These are phyloP conservation scores for Claviceps sp. DNA, from an alignment of 2,329 filamentous ascomycete genomes.

Conservation along the genomic window DNA sequence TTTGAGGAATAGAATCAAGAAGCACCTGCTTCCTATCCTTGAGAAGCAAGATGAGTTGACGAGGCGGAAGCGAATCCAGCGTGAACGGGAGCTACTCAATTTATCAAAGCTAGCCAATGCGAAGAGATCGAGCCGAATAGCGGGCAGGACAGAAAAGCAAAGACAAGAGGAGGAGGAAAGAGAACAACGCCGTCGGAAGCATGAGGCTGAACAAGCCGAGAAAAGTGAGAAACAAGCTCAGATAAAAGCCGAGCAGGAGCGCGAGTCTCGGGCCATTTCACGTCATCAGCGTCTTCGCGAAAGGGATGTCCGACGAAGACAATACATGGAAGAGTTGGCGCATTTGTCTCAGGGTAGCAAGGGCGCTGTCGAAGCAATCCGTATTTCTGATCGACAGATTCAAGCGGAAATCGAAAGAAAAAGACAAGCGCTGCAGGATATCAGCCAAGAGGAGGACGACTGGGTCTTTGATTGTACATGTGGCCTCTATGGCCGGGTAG, in stretches of 20 bases:
- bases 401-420: slow-evolving; percentile 71
- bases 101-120: slow-evolving; percentile 83
- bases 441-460: slow-evolving; percentile 62
- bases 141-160: slow-evolving; percentile 66
- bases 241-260: slow-evolving; percentile 51
- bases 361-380: slow-evolving; percentile 40
- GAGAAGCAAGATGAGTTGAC: slow-evolving; percentile 64
- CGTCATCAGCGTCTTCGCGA: slow-evolving; percentile 78
- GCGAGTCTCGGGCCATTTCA: slow-evolving; percentile 68
- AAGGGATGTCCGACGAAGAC: slow-evolving; percentile 67
- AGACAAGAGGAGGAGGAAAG: slow-evolving; percentile 57
- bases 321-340: slow-evolving; percentile 72
- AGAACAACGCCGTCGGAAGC: slow-evolving; percentile 45
- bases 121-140: slow-evolving; percentile 84
- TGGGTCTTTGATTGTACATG: slow-evolving; percentile 96
- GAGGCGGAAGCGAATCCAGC: slow-evolving; percentile 53
- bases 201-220: slow-evolving; percentile 47
- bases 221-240: slow-evolving; percentile 53
- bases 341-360: slow-evolving; percentile 66
- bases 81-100: slow-evolving; percentile 67
- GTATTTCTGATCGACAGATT: slow-evolving; percentile 67
- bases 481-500: slow-evolving; percentile 79
- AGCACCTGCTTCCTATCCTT: slow-evolving; percentile 72
- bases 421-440: slow-evolving; percentile 59
- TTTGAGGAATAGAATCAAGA: slow-evolving; percentile 55